phyloP scores from a whole-genome alignment of 2,329 filamentous ascomycete genomes.

The Clonostachys sp. region DNA sequence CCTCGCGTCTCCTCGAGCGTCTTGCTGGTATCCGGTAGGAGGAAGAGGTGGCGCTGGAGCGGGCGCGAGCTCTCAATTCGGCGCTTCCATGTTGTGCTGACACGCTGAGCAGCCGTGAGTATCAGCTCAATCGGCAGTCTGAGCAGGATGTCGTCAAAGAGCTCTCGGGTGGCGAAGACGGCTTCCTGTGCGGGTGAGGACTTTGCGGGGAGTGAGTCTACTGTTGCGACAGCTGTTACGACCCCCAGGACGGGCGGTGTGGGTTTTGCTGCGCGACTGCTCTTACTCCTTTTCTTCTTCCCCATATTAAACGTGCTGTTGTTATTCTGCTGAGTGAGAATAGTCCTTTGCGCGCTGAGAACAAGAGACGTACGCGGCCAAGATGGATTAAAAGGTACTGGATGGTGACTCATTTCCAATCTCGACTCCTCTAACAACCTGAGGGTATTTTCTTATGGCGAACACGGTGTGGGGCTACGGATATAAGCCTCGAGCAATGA shows the following conservation, averaged over 20 bases:
- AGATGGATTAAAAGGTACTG: no score
- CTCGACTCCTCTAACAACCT: no score
- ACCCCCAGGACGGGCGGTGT: neutral
- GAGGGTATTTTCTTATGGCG: no score
- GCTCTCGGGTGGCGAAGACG: neutral
- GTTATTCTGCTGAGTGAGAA: no score
- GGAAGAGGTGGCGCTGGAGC: neutral
- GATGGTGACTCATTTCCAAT: no score
- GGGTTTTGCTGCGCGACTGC: no score
- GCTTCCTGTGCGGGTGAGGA: neutral
- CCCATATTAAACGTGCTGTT: no score
- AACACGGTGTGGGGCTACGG: no score
- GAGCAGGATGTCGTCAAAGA: neutral
- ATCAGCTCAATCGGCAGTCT: neutral
- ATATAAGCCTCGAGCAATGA: no score
- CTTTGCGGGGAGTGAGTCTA: neutral
- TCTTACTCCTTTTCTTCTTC: no score
- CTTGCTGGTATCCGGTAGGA: neutral
- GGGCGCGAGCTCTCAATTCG: neutral
- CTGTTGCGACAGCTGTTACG: neutral
- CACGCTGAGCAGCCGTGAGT: neutral
- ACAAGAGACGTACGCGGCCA: no score
- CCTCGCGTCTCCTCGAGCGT: neutral
- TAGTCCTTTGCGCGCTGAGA: no score
- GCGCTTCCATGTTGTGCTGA: neutral